phyloP scores from a whole-genome alignment of 148 eudicot genomes.

The Cornus kousa region DNA sequence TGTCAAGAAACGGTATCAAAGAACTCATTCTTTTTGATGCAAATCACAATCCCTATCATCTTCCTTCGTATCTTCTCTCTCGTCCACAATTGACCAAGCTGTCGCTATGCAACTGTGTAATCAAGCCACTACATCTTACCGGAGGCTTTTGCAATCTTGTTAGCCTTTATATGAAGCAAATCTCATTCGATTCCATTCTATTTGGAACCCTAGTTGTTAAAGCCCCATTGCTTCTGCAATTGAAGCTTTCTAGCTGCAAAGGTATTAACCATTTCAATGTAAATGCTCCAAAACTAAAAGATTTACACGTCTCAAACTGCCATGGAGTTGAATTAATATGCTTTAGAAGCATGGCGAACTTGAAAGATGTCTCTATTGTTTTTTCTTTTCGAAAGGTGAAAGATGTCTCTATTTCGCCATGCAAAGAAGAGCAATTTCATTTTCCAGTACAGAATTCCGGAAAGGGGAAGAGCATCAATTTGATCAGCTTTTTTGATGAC shows the following conservation, averaged over 20 bases:
- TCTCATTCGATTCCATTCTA: background rate
- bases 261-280: conserved; percentile 1
- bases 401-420: background rate
- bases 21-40: background rate
- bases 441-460: too few species aligned
- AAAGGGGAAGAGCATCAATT: background rate
- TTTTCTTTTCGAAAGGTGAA: background rate
- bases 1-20: conserved; percentile 4
- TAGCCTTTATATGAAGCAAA: background rate
- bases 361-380: background rate
- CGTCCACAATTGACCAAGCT: too few species aligned
- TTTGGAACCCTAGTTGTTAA: background rate
- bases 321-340: background rate
- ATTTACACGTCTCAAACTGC: background rate
- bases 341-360: background rate
- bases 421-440: too few species aligned
- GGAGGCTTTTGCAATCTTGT: too few species aligned
- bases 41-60: background rate
- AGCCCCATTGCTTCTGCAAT: background rate
- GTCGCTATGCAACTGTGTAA: background rate
- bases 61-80: conserved; percentile 5
- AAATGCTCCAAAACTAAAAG: background rate
- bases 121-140: background rate
- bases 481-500: background rate
- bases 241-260: background rate